Conservation (phyloP, 306 rosid genomes). For the Lagenaria siceraria region DNA sequence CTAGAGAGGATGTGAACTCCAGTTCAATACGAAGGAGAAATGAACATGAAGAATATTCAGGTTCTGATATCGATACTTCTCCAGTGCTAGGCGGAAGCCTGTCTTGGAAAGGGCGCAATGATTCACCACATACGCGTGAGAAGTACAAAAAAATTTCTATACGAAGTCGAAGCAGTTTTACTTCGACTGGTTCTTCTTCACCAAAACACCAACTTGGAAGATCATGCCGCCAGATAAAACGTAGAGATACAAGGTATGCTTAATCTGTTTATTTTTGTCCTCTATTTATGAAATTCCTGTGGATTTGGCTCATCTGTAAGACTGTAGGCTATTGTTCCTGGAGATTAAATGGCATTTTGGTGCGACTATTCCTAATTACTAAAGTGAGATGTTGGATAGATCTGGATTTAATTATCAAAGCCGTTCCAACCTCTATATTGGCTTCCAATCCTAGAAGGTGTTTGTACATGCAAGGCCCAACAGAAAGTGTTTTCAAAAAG, state of each 20-base stretch:
- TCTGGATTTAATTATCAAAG: background rate
- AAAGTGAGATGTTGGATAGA: background rate
- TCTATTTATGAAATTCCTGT: background rate
- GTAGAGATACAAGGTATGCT: constrained; percentile 46
- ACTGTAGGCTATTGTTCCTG: background rate
- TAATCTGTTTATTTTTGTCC: background rate
- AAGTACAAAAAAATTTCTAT: constrained; percentile 32
- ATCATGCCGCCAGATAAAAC: constrained; percentile 78
- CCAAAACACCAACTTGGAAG: constrained; percentile 60
- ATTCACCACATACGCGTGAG: constrained; percentile 41
- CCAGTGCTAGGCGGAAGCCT: constrained; percentile 46
- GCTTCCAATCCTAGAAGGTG: background rate
- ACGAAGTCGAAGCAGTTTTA: constrained; percentile 38
- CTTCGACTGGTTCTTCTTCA: constrained; percentile 44
- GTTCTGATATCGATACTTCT: constrained; percentile 54
- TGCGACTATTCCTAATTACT: background rate
- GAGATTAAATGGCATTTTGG: background rate
- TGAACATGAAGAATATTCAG: constrained; percentile 39
- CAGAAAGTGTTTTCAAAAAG: background rate
- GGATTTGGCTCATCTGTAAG: background rate
- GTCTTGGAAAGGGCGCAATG: constrained; percentile 82
- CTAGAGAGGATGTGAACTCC: constrained; percentile 26
- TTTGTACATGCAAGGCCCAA: background rate
- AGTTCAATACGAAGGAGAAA: constrained; percentile 29
- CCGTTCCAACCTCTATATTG: background rate